Base-by-base conservation (phyloP, 1,284 basidiomycete genomes). In the Vanrija pseudolonga region DNA sequence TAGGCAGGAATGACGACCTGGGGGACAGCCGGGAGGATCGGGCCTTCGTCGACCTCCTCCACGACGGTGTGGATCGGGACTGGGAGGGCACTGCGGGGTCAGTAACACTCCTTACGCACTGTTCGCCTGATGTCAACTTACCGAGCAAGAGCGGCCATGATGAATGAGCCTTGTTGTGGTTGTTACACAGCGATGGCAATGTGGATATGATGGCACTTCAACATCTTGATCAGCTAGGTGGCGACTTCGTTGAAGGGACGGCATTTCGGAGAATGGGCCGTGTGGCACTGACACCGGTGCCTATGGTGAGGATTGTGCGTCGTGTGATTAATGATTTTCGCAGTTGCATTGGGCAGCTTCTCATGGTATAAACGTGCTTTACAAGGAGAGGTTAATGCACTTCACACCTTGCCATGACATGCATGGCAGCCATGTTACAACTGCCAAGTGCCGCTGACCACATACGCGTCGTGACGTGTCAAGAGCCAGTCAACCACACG, bases 1-100 rank as follows among this genome's bases (percentile, higher is more conserved):
- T 98, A 98, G 22, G 60, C 59, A 0, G 75, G 75, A 24, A 71
- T 64, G 14, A 50, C 43, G 4, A 62, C 50, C 3, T 51, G 44
- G 3, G 60, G 60, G 6, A 60, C 55, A 11, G 62, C 48, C 19
- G 63, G 56, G 14, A 62, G 48, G 3, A 59, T 45, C 2, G 68
- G 60, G 3, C 50, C 41, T 44, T 73, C 68, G 45, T 69, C 65
- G 20, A 61, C 65, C 53, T 72, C 67, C 40, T 62, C 56, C 15
- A 62, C 55, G 36, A 61, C 51, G 19, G 64, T 66, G 59, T 73
- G 64, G 9, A 73, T 50, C 24, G 72, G 72, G 4, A 64, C 61
- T 8, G 72, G 72, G 19, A 74, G 71, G 22, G 72, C 69, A 43
- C 71, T 72, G 50, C 0, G 23, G 20, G 4, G 49, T 58, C 17